Conservation (phyloP, 139 green algal genomes). For the Chlamydomonas incerta region DNA sequence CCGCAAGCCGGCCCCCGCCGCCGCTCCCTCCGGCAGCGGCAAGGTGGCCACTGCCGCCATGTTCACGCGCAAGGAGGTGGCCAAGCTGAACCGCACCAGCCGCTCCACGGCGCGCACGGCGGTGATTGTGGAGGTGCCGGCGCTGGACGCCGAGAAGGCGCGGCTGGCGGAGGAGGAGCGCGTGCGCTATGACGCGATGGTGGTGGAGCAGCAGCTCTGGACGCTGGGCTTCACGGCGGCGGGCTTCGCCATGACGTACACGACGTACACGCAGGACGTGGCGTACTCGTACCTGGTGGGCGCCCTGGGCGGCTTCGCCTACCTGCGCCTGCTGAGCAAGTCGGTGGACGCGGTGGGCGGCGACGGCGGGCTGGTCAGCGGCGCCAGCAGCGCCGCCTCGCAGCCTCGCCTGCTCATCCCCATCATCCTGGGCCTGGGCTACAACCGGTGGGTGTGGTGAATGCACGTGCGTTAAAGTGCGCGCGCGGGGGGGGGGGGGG, state of each 20-base stretch:
- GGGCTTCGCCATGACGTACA: slow-evolving; percentile 59
- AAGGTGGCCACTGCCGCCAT: neutral
- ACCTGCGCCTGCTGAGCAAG: slow-evolving; percentile 86
- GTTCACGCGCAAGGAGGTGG: slow-evolving; percentile 41
- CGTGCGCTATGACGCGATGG: slow-evolving; percentile 66
- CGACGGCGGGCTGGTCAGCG: slow-evolving; percentile 25
- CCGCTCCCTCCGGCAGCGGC: neutral
- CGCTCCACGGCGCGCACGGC: slow-evolving; percentile 19
- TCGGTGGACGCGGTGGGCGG: slow-evolving; percentile 80
- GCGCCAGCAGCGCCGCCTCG: slow-evolving; percentile 43
- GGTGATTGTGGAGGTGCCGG: neutral
- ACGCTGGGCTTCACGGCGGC: slow-evolving; percentile 55
- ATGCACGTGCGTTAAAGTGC: too few species aligned
- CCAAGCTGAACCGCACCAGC: slow-evolving; percentile 19
- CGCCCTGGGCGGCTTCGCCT: slow-evolving; percentile 81
- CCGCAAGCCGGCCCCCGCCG: neutral
- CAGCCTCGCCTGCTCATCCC: slow-evolving; percentile 91
- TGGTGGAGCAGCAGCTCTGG: slow-evolving; percentile 58
- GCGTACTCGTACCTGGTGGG: slow-evolving; percentile 85
- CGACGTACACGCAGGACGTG: slow-evolving; percentile 74
- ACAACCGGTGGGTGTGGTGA: slow-evolving; percentile 81
- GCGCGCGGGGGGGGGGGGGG: too few species aligned
- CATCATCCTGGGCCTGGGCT: slow-evolving; percentile 84
- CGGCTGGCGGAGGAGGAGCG: slow-evolving; percentile 44
- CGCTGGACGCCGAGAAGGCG: slow-evolving; percentile 17